Evolutionary conservation across 2,329 filamentous ascomycete species (phyloP).

Genomic region (Aureobasidium sp.): DNA sequence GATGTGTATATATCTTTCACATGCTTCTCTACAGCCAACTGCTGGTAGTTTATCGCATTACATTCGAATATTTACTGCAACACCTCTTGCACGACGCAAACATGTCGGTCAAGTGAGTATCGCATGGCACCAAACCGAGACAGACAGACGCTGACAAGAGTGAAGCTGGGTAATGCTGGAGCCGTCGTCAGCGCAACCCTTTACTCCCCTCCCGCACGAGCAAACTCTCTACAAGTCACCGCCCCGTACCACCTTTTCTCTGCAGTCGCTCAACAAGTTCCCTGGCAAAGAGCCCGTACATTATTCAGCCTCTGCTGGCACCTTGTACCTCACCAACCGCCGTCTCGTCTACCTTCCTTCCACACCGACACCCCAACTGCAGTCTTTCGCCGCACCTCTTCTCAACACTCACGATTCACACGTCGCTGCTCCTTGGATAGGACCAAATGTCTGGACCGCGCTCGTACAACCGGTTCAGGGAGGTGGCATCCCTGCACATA

Average conservation of each 20-base stretch:
- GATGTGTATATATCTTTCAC: constrained; percentile 1
- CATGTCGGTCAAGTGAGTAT: constrained; percentile 19
- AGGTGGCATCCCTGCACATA: constrained; percentile 70
- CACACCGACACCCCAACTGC: constrained; percentile 58
- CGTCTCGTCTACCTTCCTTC: constrained; percentile 84
- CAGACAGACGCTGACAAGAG: constrained; percentile 18
- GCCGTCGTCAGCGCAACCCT: constrained; percentile 44
- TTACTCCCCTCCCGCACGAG: constrained; percentile 80
- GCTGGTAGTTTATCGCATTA: neutral
- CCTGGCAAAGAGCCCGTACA: constrained; percentile 30
- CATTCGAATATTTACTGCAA: neutral
- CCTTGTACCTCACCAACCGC: constrained; percentile 26
- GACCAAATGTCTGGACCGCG: constrained; percentile 83
- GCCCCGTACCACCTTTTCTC: constrained; percentile 66
- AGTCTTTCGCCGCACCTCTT: constrained; percentile 85
- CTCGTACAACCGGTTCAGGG: constrained; percentile 72
- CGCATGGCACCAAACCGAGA: constrained; percentile 1
- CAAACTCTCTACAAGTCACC: constrained; percentile 73
- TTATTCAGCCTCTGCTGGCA: constrained; percentile 22
- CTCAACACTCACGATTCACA: constrained; percentile 81
- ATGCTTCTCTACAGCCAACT: neutral
- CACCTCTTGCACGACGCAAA: neutral
- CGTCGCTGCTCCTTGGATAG: constrained; percentile 84
- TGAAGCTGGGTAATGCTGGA: constrained; percentile 87
- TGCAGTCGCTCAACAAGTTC: constrained; percentile 60